These are phyloP conservation scores for Auriscalpium microsporum DNA, from an alignment of 768 basidiomycete genomes.

Conservation along the genomic window DNA sequence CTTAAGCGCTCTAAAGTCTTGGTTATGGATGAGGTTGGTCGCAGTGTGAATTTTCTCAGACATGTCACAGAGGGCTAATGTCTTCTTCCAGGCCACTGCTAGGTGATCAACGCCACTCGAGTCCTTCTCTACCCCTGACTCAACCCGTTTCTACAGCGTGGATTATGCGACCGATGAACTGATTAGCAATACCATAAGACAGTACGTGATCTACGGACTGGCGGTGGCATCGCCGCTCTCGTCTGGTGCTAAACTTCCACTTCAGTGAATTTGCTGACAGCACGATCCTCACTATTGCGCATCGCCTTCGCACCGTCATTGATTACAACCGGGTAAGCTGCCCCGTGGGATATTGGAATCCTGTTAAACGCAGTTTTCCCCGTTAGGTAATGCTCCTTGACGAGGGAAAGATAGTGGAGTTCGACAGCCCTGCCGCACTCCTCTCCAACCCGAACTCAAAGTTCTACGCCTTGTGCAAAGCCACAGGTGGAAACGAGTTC, in stretches of 20 bases:
- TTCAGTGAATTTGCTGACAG: constrained; percentile 67
- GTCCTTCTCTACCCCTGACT: background rate
- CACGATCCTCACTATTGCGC: constrained; percentile 79
- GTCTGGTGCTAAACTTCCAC: background rate
- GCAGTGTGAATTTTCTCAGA: background rate
- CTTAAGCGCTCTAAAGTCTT: constrained; percentile 68
- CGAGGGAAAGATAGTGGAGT: constrained; percentile 71
- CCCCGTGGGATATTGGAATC: background rate
- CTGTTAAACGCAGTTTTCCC: too few relatives aligned
- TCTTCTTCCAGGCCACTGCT: constrained; percentile 48
- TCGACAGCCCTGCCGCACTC: constrained; percentile 52
- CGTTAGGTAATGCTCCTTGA: constrained; percentile 71
- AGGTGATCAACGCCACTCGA: constrained; percentile 30
- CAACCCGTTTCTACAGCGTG: constrained; percentile 32
- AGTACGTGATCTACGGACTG: constrained; percentile 35
- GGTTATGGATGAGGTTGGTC: constrained; percentile 74
- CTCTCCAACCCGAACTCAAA: constrained; percentile 49
- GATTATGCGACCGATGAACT: constrained; percentile 87
- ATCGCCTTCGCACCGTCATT: constrained; percentile 70
- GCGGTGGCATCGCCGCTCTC: background rate
- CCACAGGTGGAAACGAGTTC: constrained; percentile 67
- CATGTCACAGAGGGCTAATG: background rate
- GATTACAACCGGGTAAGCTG: constrained; percentile 69
- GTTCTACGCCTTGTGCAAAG: constrained; percentile 63
- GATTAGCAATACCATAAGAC: constrained; percentile 72